Evolutionary conservation across 805 yeast genomes (phyloP).

Genomic region (Lipomyces spencermartinsiae): DNA sequence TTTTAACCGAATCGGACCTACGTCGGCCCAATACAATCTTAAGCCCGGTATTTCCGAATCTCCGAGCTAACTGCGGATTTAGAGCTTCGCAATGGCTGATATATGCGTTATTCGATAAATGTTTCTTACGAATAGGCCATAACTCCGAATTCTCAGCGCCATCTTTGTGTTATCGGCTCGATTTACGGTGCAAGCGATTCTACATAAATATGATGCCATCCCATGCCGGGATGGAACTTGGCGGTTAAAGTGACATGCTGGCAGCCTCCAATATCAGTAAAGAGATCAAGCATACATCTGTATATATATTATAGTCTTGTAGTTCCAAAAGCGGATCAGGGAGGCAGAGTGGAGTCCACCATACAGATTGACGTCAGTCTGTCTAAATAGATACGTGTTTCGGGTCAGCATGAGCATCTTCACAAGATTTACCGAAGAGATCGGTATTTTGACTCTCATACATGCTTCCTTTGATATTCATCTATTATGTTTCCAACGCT

Average conservation of each 20-base stretch:
- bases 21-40: neutral
- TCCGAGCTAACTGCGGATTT: neutral
- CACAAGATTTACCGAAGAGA: slow-evolving; percentile 17
- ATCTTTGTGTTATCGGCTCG: neutral
- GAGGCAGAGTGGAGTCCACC: neutral
- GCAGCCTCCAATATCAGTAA: neutral
- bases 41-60: neutral
- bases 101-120: neutral
- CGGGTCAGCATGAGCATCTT: neutral
- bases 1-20: no score
- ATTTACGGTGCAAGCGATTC: neutral
- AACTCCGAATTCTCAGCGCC: neutral
- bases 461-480: slow-evolving; percentile 35
- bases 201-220: neutral
- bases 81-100: neutral
- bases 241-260: neutral
- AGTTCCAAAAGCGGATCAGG: neutral
- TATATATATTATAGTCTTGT: neutral
- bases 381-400: neutral
- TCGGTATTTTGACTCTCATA: slow-evolving; percentile 25
- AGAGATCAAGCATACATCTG: no score
- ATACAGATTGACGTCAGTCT: neutral
- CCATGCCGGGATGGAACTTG: neutral
- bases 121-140: neutral
- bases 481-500: slow-evolving; percentile 43